Conservation (phyloP, 208 protist species). For the Acanthamoeba lugdunensis region DNA sequence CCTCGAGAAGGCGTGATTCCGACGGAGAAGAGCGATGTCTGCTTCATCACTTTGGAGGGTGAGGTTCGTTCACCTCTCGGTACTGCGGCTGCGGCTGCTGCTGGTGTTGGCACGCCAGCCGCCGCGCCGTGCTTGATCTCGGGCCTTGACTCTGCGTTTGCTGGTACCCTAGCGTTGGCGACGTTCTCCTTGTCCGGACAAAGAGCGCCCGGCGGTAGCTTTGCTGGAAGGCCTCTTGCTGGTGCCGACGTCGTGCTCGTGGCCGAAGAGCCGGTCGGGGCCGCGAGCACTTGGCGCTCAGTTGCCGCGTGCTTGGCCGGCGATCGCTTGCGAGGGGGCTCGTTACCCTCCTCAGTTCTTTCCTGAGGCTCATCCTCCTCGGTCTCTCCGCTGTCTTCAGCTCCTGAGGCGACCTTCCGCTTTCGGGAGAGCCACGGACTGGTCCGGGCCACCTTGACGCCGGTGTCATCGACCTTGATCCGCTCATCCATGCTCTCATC, state of each 20-base stretch:
- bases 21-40: constrained; percentile 50
- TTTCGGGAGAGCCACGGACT: constrained; percentile 20
- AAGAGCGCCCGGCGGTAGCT: too few relatives aligned
- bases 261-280: too few relatives aligned
- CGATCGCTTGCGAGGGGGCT: background rate
- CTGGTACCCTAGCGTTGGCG: background rate
- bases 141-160: background rate
- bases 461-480: background rate
- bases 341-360: background rate
- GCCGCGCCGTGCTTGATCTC: background rate
- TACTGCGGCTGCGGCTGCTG: background rate
- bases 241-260: too few relatives aligned
- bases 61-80: background rate
- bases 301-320: background rate
- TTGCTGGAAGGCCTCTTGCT: too few relatives aligned
- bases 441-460: background rate
- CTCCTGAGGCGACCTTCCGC: background rate
- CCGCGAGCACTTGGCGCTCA: too few relatives aligned
- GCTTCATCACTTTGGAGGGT: constrained; percentile 20
- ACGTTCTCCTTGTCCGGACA: background rate
- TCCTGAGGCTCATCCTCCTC: background rate
- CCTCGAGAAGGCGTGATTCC: constrained; percentile 8
- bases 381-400: background rate
- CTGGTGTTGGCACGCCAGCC: background rate
- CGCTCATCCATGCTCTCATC: constrained; percentile 6